Base-by-base conservation (phyloP, 1,139 yeast species). In the Entelexis paramagnoliae region DNA sequence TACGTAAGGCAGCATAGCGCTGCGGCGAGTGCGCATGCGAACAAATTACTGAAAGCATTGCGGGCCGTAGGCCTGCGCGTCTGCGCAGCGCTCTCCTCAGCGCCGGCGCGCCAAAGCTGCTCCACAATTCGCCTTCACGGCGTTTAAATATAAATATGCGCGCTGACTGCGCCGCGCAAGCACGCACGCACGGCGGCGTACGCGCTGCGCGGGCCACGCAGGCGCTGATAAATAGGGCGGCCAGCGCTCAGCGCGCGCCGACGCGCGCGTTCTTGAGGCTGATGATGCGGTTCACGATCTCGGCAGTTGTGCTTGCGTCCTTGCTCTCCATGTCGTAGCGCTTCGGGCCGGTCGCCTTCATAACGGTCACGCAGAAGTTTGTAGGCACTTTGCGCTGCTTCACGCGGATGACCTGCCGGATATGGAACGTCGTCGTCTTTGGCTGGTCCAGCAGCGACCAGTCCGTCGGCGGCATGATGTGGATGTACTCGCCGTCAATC, bases 401-500 rank as follows among this genome's bases (percentile, higher is more conserved):
- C 58, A 87, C 75, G 54, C 81, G 78, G 22, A 79, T 68, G 38
- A 91, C 80, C 63, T 86, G 95, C 13, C 87, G 78, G 20, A 88
- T 79, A 62, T 88, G 95, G 66, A 89, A 86, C 0, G 95, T 83
- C 34, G 89, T 80, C 0, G 96, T 89, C 64, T 89, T 89, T 60
- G 83, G 78, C 56, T 83, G 81, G 52, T 80, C 82, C 59, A 80
- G 78, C 77, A 80, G 72, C 45, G 75, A 76, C 60, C 79, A 77
- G 51, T 80, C 80, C 55, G 82, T 85, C 1, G 89, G 80, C 2
- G 97, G 96, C 61, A 89, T 80, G 50, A 91, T 76, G 64, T 89
- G 93, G 16, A 91, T 80, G 63, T 88, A 89, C 62, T 88, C 96
- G 19, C 97, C 97, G 66, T 91, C 97, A 42, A 91, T 78, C 1